phyloP scores from a whole-genome alignment of 1,284 basidiomycete genomes.

The Flammula alnicola region DNA sequence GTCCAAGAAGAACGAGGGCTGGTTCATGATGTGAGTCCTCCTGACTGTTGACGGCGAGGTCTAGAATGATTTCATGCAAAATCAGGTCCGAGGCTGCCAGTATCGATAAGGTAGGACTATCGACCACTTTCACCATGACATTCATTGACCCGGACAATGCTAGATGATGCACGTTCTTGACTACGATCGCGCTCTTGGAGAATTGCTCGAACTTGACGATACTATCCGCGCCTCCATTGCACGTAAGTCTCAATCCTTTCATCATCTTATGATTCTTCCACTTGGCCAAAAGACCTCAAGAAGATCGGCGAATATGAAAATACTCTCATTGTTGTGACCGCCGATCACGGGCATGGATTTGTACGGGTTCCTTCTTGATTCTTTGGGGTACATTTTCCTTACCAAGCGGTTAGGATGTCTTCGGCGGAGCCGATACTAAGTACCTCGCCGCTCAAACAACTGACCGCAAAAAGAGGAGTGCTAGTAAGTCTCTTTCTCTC shows the following conservation, averaged over 20 bases:
- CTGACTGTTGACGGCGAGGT: background rate
- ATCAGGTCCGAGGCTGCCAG: constrained; percentile 45
- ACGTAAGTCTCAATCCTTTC: constrained; percentile 31
- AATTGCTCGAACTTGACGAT: constrained; percentile 47
- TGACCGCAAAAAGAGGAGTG: constrained; percentile 41
- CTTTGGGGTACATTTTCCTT: background rate
- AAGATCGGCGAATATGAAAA: constrained; percentile 44
- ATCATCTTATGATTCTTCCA: too few species aligned
- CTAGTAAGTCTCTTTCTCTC: constrained; percentile 26
- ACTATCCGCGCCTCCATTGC: constrained; percentile 44
- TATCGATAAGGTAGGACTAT: constrained; percentile 41
- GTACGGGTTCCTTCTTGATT: constrained; percentile 30
- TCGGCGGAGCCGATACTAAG: constrained; percentile 46
- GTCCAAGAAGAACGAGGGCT: constrained; percentile 39
- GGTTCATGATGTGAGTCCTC: constrained; percentile 49
- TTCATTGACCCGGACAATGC: background rate
- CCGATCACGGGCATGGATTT: constrained; percentile 48
- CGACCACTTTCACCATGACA: background rate
- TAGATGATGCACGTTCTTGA: constrained; percentile 51
- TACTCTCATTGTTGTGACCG: constrained; percentile 46
- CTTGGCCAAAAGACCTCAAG: constrained; percentile 39
- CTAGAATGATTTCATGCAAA: background rate
- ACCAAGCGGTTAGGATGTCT: constrained; percentile 38
- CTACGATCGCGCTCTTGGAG: constrained; percentile 48
- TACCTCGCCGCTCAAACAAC: constrained; percentile 41